Conservation (phyloP, 2,329 filamentous ascomycete genomes). For the Xylariaceae sp. region DNA sequence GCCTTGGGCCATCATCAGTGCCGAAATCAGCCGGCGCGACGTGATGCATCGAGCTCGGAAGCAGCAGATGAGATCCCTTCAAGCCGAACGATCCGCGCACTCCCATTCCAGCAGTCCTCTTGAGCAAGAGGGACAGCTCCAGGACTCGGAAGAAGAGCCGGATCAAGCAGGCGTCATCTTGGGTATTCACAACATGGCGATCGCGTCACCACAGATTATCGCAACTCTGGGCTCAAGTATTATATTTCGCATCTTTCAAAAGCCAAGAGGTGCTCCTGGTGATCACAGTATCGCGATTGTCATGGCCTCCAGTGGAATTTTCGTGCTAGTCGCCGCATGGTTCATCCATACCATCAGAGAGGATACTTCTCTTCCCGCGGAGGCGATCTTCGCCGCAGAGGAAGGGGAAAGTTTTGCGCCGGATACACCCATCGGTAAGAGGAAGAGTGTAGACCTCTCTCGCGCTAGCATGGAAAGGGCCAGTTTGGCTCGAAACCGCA, state of each 20-base stretch:
- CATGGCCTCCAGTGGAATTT: slow-evolving; percentile 75
- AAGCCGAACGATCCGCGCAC: slow-evolving; percentile 9
- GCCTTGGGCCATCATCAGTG: slow-evolving; percentile 90
- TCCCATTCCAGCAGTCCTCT: slow-evolving; percentile 19
- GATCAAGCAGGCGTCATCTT: slow-evolving; percentile 87
- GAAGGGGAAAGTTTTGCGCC: slow-evolving; percentile 33
- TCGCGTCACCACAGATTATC: slow-evolving; percentile 86
- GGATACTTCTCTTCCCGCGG: slow-evolving; percentile 38
- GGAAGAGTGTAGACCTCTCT: slow-evolving; percentile 37
- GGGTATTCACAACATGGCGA: slow-evolving; percentile 92
- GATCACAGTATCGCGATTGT: slow-evolving; percentile 87
- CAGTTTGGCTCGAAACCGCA: slow-evolving; percentile 43
- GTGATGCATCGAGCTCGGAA: slow-evolving; percentile 43
- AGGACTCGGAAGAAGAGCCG: slow-evolving; percentile 50
- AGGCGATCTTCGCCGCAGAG: slow-evolving; percentile 37
- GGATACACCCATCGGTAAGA: slow-evolving; percentile 30
- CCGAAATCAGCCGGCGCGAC: slow-evolving; percentile 82
- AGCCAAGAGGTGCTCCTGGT: slow-evolving; percentile 76
- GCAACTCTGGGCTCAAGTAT: slow-evolving; percentile 79
- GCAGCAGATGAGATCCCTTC: slow-evolving; percentile 26
- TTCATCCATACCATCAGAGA: slow-evolving; percentile 66
- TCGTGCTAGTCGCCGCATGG: slow-evolving; percentile 71
- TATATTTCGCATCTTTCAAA: slow-evolving; percentile 83
- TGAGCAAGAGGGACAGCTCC: slow-evolving; percentile 27
- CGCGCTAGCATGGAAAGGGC: slow-evolving; percentile 42